Percentiles rank a stretch among this genome's conserved stretches.
Evolutionary conservation across 805 yeast genomes (phyloP).

Genomic region (Monosporozyma solicola): DNA sequence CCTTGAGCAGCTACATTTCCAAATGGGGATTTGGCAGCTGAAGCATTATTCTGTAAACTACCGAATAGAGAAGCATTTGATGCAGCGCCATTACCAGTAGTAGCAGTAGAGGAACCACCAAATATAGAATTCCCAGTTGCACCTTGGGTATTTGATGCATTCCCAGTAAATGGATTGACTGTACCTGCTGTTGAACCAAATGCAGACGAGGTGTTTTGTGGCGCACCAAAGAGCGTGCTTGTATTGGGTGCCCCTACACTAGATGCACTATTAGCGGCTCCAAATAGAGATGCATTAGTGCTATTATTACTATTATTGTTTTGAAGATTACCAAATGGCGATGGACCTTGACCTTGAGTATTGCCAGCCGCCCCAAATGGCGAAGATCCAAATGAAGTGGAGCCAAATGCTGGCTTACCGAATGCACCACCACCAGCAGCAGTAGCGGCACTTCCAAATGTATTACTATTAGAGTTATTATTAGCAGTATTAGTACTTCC

Average conservation of each 20-base stretch:
- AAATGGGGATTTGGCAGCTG: slow-evolving; percentile 2
- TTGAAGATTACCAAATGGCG: slow-evolving; percentile 2
- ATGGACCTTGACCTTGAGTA: slow-evolving; percentile 1
- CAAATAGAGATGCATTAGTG: slow-evolving; percentile 1
- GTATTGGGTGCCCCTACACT: not conserved
- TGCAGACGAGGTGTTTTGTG: slow-evolving; percentile 10
- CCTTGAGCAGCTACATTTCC: slow-evolving; percentile 1
- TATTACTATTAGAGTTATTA: not conserved
- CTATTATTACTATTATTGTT: slow-evolving; percentile 2
- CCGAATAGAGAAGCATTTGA: slow-evolving; percentile 8
- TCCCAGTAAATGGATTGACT: slow-evolving; percentile 2
- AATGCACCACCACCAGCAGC: slow-evolving; percentile 2
- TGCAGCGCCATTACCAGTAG: not conserved
- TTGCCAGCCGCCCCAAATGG: slow-evolving; percentile 3
- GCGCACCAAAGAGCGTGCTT: not conserved
- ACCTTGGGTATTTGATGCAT: not conserved
- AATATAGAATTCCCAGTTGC: slow-evolving; percentile 1
- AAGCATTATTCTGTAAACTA: not conserved
- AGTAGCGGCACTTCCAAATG: slow-evolving; percentile 1
- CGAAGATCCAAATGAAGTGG: not conserved
- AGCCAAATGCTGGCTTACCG: slow-evolving; percentile 15
- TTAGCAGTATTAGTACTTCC: not conserved
- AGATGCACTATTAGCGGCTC: slow-evolving; percentile 2
- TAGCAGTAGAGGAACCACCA: slow-evolving; percentile 6
- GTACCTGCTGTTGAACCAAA: slow-evolving; percentile 11